Conservation (phyloP, 441 rosid genomes). For the Arabidopsis lyrata region DNA sequence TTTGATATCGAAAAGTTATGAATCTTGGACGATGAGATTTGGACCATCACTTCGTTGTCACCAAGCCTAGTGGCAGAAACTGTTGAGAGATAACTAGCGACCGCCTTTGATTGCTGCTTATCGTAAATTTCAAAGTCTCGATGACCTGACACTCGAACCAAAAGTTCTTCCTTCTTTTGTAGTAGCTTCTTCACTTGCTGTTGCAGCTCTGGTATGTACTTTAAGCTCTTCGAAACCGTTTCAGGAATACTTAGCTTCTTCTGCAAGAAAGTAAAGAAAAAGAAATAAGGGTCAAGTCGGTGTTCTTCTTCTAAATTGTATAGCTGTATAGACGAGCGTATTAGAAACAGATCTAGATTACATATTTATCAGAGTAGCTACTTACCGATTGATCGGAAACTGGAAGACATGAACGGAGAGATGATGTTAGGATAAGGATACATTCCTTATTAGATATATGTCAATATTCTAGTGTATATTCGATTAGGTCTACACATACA, state of each 20-base stretch:
- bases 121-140: slow-evolving; percentile 22
- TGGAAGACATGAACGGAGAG: slow-evolving; percentile 75
- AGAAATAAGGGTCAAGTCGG: neutral
- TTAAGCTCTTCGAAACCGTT: slow-evolving; percentile 57
- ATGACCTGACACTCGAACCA: slow-evolving; percentile 42
- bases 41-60: slow-evolving; percentile 55
- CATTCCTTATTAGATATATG: too few relatives aligned
- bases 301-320: neutral
- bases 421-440: neutral
- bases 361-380: neutral
- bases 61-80: slow-evolving; percentile 52
- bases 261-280: slow-evolving; percentile 38
- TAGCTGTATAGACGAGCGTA: neutral
- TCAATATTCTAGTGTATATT: too few relatives aligned
- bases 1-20: slow-evolving; percentile 48
- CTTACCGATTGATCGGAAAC: slow-evolving; percentile 53
- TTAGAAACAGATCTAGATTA: neutral
- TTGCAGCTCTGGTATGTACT: slow-evolving; percentile 70
- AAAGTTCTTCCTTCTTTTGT: slow-evolving; percentile 53
- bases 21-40: slow-evolving; percentile 50
- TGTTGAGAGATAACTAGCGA: slow-evolving; percentile 14
- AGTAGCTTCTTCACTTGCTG: slow-evolving; percentile 51
- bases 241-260: slow-evolving; percentile 66
- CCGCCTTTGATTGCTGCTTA: slow-evolving; percentile 36
- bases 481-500: too few relatives aligned